Evolutionary conservation across 352 stramenopile genomes (phyloP).

Genomic region (Phytophthora sp.): DNA sequence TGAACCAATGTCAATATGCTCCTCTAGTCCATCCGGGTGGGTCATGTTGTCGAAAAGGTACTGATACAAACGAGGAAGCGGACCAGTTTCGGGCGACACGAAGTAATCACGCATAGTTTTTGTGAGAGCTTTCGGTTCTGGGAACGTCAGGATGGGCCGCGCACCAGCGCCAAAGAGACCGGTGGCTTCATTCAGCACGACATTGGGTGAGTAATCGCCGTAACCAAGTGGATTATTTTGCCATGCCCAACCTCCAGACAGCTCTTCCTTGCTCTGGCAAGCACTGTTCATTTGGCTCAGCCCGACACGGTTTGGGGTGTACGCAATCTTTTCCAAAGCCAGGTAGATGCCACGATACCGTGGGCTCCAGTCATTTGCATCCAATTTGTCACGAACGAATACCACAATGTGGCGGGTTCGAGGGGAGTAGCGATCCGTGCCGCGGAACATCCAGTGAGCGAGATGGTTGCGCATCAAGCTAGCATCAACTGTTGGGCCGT

Average conservation of each 20-base stretch:
- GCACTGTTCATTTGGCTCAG: conserved; percentile 39
- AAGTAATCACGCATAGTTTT: conserved; percentile 76
- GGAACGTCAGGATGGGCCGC: conserved; percentile 57
- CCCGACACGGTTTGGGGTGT: conserved; percentile 60
- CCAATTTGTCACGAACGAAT: conserved; percentile 50
- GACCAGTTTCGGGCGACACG: conserved; percentile 51
- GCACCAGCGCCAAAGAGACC: conserved; percentile 60
- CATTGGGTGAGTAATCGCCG: conserved; percentile 63
- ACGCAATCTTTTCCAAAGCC: conserved; percentile 65
- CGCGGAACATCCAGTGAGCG: conserved; percentile 70
- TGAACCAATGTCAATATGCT: conserved; percentile 67
- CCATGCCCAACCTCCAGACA: conserved; percentile 72
- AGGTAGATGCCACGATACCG: conserved; percentile 69
- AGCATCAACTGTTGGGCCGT: conserved; percentile 63
- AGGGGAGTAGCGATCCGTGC: conserved; percentile 65
- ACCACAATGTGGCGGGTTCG: conserved; percentile 61
- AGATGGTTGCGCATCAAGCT: conserved; percentile 74
- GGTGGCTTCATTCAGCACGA: conserved; percentile 64
- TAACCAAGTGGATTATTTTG: conserved; percentile 64
- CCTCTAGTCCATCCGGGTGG: conserved; percentile 47
- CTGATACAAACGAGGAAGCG: conserved; percentile 61
- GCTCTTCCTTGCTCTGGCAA: conserved; percentile 42
- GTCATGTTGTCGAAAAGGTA: conserved; percentile 75
- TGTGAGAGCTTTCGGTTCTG: conserved; percentile 45
- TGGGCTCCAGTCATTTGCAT: conserved; percentile 38